Conservation (phyloP, 176 grass and related monocot genomes). For the Coix lacrymajobi region DNA sequence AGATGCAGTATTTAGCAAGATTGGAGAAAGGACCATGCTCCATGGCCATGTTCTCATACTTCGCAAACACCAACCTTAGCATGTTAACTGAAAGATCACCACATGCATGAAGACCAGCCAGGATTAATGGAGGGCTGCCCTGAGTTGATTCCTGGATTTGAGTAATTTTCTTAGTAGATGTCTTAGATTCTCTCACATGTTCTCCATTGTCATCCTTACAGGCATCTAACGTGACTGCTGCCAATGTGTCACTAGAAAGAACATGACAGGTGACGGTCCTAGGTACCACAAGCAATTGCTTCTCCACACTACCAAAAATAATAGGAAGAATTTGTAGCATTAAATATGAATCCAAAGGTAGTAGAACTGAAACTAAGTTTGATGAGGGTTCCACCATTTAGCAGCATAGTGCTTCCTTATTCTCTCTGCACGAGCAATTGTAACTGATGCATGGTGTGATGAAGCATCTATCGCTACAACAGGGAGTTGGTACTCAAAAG, state of each 20-base stretch:
- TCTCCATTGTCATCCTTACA: conserved; percentile 34
- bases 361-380: neutral
- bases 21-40: neutral
- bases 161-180: neutral
- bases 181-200: conserved; percentile 18
- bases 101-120: conserved; percentile 93
- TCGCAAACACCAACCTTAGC: conserved; percentile 62
- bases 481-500: conserved; percentile 80
- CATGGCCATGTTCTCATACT: conserved; percentile 2
- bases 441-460: conserved; percentile 80
- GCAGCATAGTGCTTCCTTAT: conserved; percentile 82
- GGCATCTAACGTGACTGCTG: conserved; percentile 52
- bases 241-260: conserved; percentile 76
- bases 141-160: conserved; percentile 24
- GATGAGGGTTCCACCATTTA: conserved; percentile 53
- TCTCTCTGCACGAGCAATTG: conserved; percentile 69
- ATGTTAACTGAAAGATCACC: conserved; percentile 97
- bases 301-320: conserved; percentile 41
- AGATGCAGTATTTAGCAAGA: neutral
- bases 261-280: conserved; percentile 77
- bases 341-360: neutral
- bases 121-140: conserved; percentile 44
- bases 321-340: neutral
- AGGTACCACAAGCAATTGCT: conserved; percentile 59
- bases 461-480: conserved; percentile 96